Base-by-base conservation (phyloP, 306 rosid species). In the Begonia loranthoides region DNA sequence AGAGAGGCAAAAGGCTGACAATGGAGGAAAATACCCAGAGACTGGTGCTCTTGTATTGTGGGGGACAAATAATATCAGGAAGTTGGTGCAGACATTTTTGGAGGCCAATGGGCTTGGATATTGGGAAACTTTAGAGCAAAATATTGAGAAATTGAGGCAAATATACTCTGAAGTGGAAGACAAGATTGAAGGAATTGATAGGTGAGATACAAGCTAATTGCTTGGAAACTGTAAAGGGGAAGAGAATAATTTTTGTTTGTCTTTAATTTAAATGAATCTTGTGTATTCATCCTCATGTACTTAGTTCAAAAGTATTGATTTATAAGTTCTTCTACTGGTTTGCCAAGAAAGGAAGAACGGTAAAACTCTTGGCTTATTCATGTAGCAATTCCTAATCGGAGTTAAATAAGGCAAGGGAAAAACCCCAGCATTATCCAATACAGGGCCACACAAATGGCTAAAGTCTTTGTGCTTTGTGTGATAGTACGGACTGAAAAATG, bases 11-110 rank as follows among this genome's bases (percentile, higher is more conserved):
- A 79, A 75, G 73, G 48, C n/a, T 45, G 79, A 75, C 13, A 79
- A 79, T 24, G 86, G 76, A 10, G 86, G 81, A 44, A 79, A 71
- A 50, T 86, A 76, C 71, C 99, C 99, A 0, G 99, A 92, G 77
- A 92, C 96, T 4, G 43, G 86, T 54, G 99, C 99, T 24, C 95
- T 92, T 51, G 99, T 92, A 43, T 57, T 92, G 63, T 86, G 99
- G 99, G 99, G 99, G 66, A 92, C 99, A 2, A 96, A 92, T 72
- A 92, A 92, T 58, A 92, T 92, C 12, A 72, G 99, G 79, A 92
- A 86, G 73, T 56, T 92, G 73, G 64, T 92, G 15, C 99, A 92
- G 70, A 86, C 96, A 13, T 86, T 92, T 81, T 72, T 92, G 69
- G 99, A 92, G 68, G 99, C 99, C 63, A 86, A 83, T 24, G 94